A percentile compares a stretch with the other conserved stretches of the same genome.
Conservation (phyloP, 768 basidiomycete species). For the Panaeolus papilionaceus region DNA sequence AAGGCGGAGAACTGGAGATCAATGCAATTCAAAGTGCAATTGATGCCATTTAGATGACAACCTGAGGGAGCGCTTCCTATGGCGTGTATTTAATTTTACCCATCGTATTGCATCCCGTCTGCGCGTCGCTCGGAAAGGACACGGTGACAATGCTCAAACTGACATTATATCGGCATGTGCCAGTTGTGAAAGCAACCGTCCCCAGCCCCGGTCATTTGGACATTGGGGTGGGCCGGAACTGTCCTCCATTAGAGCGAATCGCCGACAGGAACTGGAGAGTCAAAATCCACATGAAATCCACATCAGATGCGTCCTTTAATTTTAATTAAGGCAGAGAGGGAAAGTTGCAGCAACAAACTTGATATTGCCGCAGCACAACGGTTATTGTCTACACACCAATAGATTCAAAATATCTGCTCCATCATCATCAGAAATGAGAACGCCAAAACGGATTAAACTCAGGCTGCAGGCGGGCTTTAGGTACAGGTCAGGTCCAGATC, state of each 20-base stretch:
- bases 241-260: background rate
- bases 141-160: background rate
- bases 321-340: background rate
- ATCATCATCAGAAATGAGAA: no score
- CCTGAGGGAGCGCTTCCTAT: background rate
- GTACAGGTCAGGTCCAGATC: no score
- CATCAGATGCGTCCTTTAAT: no score
- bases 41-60: background rate
- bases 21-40: background rate
- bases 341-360: background rate
- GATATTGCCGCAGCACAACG: no score
- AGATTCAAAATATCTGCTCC: no score
- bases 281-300: no score
- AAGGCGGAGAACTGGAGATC: background rate
- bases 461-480: no score
- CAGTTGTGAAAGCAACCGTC: conserved; percentile 1
- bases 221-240: background rate
- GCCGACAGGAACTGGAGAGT: no score
- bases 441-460: no score
- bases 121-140: background rate
- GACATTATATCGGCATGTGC: background rate
- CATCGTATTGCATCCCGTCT: background rate
- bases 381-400: no score
- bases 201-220: background rate
- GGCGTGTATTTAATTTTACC: background rate